A percentile compares a stretch with the other conserved stretches of the same genome.
These are phyloP conservation scores for Blastobotrys mokoenaii DNA, from an alignment of 805 yeast genomes.

Conservation along the genomic window DNA sequence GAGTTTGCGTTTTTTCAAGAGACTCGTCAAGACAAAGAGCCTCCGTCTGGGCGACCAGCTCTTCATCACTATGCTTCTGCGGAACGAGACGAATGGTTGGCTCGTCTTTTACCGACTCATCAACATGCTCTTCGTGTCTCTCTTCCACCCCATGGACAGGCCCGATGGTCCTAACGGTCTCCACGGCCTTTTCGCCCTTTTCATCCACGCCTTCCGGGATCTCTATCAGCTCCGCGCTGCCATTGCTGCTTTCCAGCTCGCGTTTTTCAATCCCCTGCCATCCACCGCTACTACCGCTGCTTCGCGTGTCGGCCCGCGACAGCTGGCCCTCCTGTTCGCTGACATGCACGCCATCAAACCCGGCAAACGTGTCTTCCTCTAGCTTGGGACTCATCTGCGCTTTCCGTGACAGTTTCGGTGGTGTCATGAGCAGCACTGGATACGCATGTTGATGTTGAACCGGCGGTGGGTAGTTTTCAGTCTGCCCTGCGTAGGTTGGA, in stretches of 20 bases:
- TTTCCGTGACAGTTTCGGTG: constrained; percentile 9
- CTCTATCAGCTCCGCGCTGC: background rate
- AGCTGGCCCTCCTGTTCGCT: constrained; percentile 2
- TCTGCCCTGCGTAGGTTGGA: too few relatives aligned
- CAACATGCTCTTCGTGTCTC: background rate
- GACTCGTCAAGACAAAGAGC: background rate
- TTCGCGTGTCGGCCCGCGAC: background rate
- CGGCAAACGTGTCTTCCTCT: constrained; percentile 11
- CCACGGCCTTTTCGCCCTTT: background rate
- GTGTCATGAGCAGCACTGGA: constrained; percentile 11
- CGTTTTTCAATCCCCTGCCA: background rate
- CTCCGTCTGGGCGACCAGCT: background rate
- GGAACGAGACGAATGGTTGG: constrained; percentile 1
- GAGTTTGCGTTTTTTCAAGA: too few relatives aligned
- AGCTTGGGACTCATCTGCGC: background rate
- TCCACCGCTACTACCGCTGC: background rate
- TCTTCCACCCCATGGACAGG: background rate
- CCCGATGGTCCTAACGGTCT: background rate
- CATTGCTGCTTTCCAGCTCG: background rate
- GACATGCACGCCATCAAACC: constrained; percentile 18
- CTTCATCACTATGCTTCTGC: background rate
- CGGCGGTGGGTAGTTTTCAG: background rate
- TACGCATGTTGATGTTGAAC: background rate
- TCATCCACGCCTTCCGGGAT: background rate
- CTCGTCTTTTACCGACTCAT: background rate